Evolutionary conservation across 169 alveolate genomes (phyloP).

Genomic region (Eimeria zaria): DNA sequence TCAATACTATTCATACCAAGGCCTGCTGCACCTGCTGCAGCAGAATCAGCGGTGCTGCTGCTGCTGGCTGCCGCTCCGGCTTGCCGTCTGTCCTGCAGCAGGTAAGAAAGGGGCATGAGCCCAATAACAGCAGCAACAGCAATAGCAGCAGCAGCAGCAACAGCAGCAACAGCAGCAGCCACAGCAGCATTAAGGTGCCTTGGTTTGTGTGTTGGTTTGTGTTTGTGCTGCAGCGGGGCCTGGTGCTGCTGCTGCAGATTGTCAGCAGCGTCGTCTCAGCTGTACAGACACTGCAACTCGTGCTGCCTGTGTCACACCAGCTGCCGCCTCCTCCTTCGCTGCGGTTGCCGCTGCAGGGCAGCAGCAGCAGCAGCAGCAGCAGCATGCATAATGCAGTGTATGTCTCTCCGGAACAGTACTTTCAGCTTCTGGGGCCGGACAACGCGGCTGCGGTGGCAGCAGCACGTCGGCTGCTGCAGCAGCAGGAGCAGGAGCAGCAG

Average conservation of each 20-base stretch:
- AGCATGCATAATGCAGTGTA: not conserved
- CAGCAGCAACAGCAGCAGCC: constrained; percentile 1
- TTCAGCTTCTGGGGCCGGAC: constrained; percentile 24
- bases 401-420: constrained; percentile 51
- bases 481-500: constrained; percentile 63
- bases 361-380: constrained; percentile 48
- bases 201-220: not conserved
- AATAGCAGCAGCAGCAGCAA: not conserved
- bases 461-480: constrained; percentile 53
- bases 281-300: constrained; percentile 75
- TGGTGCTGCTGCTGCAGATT: constrained; percentile 65
- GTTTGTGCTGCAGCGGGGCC: constrained; percentile 54
- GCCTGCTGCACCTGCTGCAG: constrained; percentile 81
- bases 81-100: constrained; percentile 52
- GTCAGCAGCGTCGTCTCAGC: constrained; percentile 44
- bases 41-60: constrained; percentile 72
- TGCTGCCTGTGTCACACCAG: constrained; percentile 66
- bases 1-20: not conserved
- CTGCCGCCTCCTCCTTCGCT: constrained; percentile 66
- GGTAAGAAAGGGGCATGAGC: constrained; percentile 15
- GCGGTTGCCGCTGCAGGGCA: constrained; percentile 79
- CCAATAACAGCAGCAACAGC: not conserved
- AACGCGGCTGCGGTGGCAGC: constrained; percentile 11
- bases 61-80: constrained; percentile 70
- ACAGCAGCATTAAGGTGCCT: not conserved